Evolutionary conservation across 495 filamentous ascomycete genomes (phyloP), one percentile per base, ranked within the genome.

Genomic region (Thermothielavioides terrestris): DNA sequence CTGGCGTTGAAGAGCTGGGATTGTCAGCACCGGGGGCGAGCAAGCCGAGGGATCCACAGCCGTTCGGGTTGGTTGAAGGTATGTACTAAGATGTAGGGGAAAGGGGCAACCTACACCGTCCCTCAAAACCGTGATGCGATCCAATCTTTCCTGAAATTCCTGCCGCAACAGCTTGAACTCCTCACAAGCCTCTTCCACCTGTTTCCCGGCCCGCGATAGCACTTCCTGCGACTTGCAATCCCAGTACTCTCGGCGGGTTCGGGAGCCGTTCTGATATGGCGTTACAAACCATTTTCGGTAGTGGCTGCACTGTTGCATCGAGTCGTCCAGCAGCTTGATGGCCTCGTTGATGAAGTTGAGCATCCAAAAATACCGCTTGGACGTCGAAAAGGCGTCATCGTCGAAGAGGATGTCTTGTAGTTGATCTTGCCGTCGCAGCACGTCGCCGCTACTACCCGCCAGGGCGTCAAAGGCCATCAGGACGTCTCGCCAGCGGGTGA

Each of bases 1-100:
- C 51, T 57, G 15, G 55, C 55, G 25, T 54, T 57, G 41, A 57
- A 57, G 12, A 57, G 54, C 51, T 54, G 38, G 11, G 14, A 12
- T 34, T 14, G 27, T 23, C 18, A 48, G 22, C 0, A 5, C 14
- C 15, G 14, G 27, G 27, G 5, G 11, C 27, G 6, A 14, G 14
- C 21, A 1, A 25, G 21, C 6, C 40, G 21, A n/a, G 12, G 15
- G 6, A 27, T 25, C 20, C 20, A 14, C 1, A 42, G n/a, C n/a
- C n/a, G n/a, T n/a, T n/a, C n/a, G n/a, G n/a, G n/a, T n/a, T n/a
- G n/a, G n/a, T n/a, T n/a, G n/a, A n/a, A n/a, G n/a, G n/a, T n/a
- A n/a, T n/a, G n/a, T n/a, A n/a, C n/a, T n/a, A n/a, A n/a, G n/a
- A n/a, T n/a, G n/a, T n/a, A n/a, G n/a, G n/a, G n/a, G n/a, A n/a